A percentile compares a stretch with the other conserved stretches of the same genome.
These are phyloP conservation scores for Capsicum rhomboideum DNA, from an alignment of 257 asterid genomes.

Conservation along the genomic window DNA sequence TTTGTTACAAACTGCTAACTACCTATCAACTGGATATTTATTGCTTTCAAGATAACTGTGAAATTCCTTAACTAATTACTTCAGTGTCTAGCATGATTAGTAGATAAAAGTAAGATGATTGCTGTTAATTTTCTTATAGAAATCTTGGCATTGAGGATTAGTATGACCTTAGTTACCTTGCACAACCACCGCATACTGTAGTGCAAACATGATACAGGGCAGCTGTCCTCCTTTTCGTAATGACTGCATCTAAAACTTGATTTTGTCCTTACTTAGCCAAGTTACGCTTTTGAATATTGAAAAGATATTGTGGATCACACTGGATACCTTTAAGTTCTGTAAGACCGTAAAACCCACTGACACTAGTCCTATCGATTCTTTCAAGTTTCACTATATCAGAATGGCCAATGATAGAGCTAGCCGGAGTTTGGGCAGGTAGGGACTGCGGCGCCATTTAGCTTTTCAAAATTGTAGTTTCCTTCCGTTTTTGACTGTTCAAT, in stretches of 20 bases:
- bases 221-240: neutral
- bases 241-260: neutral
- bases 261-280: neutral
- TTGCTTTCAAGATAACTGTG: neutral
- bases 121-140: neutral
- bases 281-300: neutral
- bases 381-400: neutral
- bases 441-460: neutral
- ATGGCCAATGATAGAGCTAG: neutral
- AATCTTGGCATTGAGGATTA: neutral
- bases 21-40: neutral
- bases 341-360: neutral
- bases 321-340: neutral
- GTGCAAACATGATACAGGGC: neutral
- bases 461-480: neutral
- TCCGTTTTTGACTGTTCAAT: neutral
- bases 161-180: neutral
- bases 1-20: neutral
- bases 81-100: neutral
- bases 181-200: neutral
- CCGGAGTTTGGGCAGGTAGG: neutral
- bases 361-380: neutral
- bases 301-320: neutral
- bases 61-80: neutral
- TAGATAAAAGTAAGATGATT: neutral